Percentiles rank a stretch among this genome's conserved stretches.
These are phyloP conservation scores for Exserohilum turcica DNA, from an alignment of 2,329 filamentous ascomycete genomes.

Conservation along the genomic window DNA sequence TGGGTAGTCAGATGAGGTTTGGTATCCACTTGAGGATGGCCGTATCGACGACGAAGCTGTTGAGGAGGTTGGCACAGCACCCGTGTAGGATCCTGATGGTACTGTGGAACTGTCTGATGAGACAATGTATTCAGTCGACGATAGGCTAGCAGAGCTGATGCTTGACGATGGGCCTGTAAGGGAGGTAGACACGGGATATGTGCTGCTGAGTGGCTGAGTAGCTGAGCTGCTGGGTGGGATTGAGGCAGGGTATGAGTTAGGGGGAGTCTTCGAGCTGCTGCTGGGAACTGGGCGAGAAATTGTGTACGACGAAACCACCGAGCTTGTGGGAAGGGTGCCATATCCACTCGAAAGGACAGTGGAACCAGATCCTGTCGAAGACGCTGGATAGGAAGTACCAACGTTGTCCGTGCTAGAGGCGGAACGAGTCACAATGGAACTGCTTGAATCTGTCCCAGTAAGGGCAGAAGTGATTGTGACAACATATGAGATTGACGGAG, in stretches of 20 bases:
- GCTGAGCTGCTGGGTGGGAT: background rate
- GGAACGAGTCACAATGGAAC: background rate
- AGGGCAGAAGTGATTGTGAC: background rate
- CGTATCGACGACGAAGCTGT: background rate
- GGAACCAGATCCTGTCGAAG: slow-evolving; percentile 2
- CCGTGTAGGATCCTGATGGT: background rate
- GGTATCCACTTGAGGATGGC: slow-evolving; percentile 1
- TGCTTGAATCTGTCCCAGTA: background rate
- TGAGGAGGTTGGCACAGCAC: background rate
- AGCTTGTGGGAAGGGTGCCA: slow-evolving; percentile 5
- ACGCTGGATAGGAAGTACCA: slow-evolving; percentile 5
- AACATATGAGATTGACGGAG: background rate
- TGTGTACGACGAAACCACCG: background rate
- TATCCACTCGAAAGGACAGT: slow-evolving; percentile 5
- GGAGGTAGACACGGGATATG: slow-evolving; percentile 5
- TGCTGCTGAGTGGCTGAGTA: background rate
- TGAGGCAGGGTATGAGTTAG: slow-evolving; percentile 3
- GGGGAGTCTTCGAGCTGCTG: background rate
- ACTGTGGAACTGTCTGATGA: slow-evolving; percentile 2
- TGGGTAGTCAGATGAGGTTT: background rate
- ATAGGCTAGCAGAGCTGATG: background rate
- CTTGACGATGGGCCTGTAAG: background rate
- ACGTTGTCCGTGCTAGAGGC: slow-evolving; percentile 7
- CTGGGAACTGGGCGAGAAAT: background rate
- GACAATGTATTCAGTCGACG: slow-evolving; percentile 7